A percentile compares a stretch with the other conserved stretches of the same genome.
Conservation (phyloP, 352 stramenopile species). For the Phytophthora kernoviae region DNA sequence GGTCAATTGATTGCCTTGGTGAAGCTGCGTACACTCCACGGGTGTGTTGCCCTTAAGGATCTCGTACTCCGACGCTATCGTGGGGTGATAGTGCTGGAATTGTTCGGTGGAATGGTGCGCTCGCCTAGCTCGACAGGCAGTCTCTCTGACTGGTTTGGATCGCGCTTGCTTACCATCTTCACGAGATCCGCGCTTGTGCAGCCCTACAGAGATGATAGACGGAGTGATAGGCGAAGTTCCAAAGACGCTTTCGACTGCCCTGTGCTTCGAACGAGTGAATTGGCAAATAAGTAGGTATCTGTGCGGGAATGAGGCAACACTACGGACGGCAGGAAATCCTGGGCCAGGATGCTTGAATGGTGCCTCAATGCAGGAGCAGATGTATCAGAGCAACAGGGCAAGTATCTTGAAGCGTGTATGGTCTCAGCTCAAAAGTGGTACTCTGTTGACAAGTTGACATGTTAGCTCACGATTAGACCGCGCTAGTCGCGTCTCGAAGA, state of each 20-base stretch:
- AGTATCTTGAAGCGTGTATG: constrained; percentile 18
- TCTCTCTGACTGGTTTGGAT: constrained; percentile 2
- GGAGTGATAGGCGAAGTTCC: neutral
- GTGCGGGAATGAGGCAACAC: neutral
- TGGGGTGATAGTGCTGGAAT: constrained; percentile 8
- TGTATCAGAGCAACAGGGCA: constrained; percentile 7
- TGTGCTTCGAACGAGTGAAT: neutral
- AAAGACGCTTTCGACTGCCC: neutral
- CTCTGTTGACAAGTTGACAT: neutral
- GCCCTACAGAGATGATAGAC: neutral
- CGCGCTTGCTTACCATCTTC: constrained; percentile 11
- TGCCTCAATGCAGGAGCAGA: neutral
- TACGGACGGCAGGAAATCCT: constrained; percentile 6
- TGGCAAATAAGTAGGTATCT: neutral
- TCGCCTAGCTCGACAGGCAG: neutral
- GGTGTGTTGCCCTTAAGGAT: constrained; percentile 33
- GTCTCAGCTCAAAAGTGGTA: constrained; percentile 3
- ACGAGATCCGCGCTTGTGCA: neutral
- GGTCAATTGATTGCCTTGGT: constrained; percentile 5
- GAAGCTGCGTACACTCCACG: constrained; percentile 26
- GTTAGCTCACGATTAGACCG: constrained; percentile 7
- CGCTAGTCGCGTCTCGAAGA: constrained; percentile 2
- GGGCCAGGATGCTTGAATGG: neutral
- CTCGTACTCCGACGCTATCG: constrained; percentile 17
- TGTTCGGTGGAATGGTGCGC: neutral